Conservation (phyloP, 2,329 filamentous ascomycete genomes). For the Phyllosticta citribraziliensis region DNA sequence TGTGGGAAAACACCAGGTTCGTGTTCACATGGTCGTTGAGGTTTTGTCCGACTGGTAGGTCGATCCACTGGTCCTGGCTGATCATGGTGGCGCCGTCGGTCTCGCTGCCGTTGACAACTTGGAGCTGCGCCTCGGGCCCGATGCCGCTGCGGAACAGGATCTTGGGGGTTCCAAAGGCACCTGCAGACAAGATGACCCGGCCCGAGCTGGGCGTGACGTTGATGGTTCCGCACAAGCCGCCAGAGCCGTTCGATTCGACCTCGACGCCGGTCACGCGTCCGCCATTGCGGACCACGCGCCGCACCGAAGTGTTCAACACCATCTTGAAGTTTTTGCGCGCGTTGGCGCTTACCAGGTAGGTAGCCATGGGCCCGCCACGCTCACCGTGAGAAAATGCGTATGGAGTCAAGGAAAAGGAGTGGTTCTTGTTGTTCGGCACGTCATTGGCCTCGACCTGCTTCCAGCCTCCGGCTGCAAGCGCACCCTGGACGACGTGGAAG, state of each 20-base stretch:
- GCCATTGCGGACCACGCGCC: constrained; percentile 54
- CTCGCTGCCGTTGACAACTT: constrained; percentile 34
- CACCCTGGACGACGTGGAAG: constrained; percentile 52
- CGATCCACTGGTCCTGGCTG: constrained; percentile 37
- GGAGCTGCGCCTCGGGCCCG: constrained; percentile 45
- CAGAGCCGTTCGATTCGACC: constrained; percentile 49
- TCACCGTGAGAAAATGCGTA: constrained; percentile 61
- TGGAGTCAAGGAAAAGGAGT: constrained; percentile 52
- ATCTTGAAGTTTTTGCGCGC: constrained; percentile 56
- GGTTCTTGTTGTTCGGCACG: constrained; percentile 54
- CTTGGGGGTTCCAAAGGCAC: constrained; percentile 60
- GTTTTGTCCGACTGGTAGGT: constrained; percentile 42
- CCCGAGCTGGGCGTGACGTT: constrained; percentile 51
- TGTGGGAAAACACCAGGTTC: constrained; percentile 42
- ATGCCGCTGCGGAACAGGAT: constrained; percentile 61
- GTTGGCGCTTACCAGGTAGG: constrained; percentile 56
- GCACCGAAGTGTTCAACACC: constrained; percentile 56
- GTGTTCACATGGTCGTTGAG: constrained; percentile 49
- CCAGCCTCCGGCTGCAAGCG: constrained; percentile 54
- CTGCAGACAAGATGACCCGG: constrained; percentile 58
- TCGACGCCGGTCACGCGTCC: constrained; percentile 58
- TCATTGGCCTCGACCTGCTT: constrained; percentile 50
- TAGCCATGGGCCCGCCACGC: constrained; percentile 59
- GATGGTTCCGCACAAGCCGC: constrained; percentile 50
- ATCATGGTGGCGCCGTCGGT: constrained; percentile 35